phyloP scores from a whole-genome alignment of 768 basidiomycete species.

The Mycena galericulata region DNA sequence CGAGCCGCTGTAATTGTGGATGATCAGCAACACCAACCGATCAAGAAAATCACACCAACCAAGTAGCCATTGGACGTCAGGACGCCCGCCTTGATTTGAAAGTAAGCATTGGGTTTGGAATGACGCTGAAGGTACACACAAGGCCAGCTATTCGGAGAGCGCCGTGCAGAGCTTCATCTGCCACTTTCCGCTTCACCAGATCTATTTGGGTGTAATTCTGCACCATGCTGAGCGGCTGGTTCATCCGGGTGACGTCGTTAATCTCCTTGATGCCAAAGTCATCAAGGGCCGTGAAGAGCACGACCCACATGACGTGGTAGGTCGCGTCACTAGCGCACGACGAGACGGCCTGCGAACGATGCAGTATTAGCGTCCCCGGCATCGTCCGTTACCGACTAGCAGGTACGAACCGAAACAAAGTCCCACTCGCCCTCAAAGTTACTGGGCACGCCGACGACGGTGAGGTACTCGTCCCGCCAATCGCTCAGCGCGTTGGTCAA shows the following conservation, averaged over 20 bases:
- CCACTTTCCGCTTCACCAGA: slow-evolving; percentile 73
- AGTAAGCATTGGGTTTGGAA: slow-evolving; percentile 5
- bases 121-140: slow-evolving; percentile 54
- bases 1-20: slow-evolving; percentile 64
- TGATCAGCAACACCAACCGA: neutral
- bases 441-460: slow-evolving; percentile 85
- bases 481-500: slow-evolving; percentile 69
- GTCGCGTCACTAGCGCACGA: slow-evolving; percentile 88
- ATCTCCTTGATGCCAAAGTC: slow-evolving; percentile 87
- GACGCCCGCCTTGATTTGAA: slow-evolving; percentile 74
- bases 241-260: slow-evolving; percentile 58
- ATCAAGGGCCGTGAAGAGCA: slow-evolving; percentile 83
- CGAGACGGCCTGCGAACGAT: slow-evolving; percentile 54
- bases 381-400: neutral
- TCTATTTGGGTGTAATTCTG: slow-evolving; percentile 66
- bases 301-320: slow-evolving; percentile 94
- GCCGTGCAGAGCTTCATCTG: slow-evolving; percentile 86
- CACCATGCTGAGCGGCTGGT: slow-evolving; percentile 46
- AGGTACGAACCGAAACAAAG: slow-evolving; percentile 71
- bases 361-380: no score
- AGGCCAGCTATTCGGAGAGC: slow-evolving; percentile 91
- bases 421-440: slow-evolving; percentile 92
- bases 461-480: slow-evolving; percentile 84
- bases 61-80: slow-evolving; percentile 90
- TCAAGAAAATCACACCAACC: slow-evolving; percentile 52